Evolutionary conservation across 2,329 filamentous ascomycete genomes (phyloP).

Genomic region (Colletotrichum phormii): DNA sequence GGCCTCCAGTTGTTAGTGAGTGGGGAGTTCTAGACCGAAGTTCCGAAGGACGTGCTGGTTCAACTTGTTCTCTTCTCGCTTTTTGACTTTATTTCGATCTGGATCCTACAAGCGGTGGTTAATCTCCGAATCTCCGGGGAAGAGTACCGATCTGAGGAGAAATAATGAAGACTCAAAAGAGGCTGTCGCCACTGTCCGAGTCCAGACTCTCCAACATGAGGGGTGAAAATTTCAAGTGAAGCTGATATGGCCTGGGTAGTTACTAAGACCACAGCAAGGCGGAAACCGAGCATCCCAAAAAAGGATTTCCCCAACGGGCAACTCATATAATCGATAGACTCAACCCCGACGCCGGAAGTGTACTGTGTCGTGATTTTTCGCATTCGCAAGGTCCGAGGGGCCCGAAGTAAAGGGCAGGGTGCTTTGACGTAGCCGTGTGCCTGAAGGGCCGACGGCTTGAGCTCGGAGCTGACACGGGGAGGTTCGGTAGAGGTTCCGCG

Average conservation of each 20-base stretch:
- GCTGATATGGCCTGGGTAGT: not conserved
- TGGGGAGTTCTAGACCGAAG: not conserved
- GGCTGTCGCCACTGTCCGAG: not conserved
- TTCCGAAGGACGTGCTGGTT: not conserved
- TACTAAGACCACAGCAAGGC: not conserved
- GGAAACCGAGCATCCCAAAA: not conserved
- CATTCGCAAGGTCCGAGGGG: not conserved
- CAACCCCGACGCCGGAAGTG: not conserved
- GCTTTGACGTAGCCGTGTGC: not conserved
- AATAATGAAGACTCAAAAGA: not conserved
- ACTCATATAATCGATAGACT: not conserved
- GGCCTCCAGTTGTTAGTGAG: not conserved
- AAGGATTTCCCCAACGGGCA: slow-evolving; percentile 12
- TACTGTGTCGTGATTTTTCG: not conserved
- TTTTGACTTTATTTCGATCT: not conserved
- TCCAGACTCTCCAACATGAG: not conserved
- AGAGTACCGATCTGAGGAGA: slow-evolving; percentile 1
- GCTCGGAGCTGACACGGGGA: no score
- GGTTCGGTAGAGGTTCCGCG: no score
- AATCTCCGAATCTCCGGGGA: not conserved
- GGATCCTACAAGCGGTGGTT: slow-evolving; percentile 4
- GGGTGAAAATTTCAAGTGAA: not conserved
- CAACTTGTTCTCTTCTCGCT: not conserved
- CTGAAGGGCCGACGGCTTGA: not conserved
- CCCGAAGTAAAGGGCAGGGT: not conserved